Evolutionary conservation across 441 rosid species (phyloP), one percentile per base, ranked within the genome.

Genomic region (Adansonia grandidieri): DNA sequence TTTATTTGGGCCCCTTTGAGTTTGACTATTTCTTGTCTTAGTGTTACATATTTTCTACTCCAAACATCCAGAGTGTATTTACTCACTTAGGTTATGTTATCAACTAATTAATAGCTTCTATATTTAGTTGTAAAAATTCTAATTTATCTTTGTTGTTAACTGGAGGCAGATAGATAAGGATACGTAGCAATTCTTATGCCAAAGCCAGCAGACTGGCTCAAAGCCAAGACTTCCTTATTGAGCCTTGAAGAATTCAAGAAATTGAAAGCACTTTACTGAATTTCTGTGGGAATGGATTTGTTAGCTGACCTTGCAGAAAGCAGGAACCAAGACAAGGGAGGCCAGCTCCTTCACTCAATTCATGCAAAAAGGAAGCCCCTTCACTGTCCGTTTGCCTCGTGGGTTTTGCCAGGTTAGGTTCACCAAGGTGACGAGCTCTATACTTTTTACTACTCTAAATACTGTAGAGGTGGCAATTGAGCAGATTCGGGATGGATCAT

Each of bases 141-240:
- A 13, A 50, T 60, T 45, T 68, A 63, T 67, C 9, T 11, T 19
- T 48, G 22, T 50, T 13, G 17, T 45, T 68, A 54, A 10, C 15
- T 44, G 77, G 70, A 60, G 20, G 97, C 99, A 15, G 93, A 85
- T 51, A 85, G 99, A 56, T 97, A 95, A 87, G 99, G 97, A 53
- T 93, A 89, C 81, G 84, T 93, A 65, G 99, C 97, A 13, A 93
- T 96, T 79, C 86, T 94, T 56, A 96, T 92, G 99, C 99, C 93
- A 69, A 92, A 87, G 82, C 97, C 97, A 66, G 89, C 90, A 70
- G 96, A 94, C 72, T 96, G 99, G 98, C 85, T 78, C 63, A 90
- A 90, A 85, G 75, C 79, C 76, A 91, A 89, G 87, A 76, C 84
- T 80, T 86, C 94, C 42, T 77, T 95, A n/a, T 78, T 87, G 70